Conservation (phyloP, 2,329 filamentous ascomycete genomes). For the Hymenoscyphus fructigenus region DNA sequence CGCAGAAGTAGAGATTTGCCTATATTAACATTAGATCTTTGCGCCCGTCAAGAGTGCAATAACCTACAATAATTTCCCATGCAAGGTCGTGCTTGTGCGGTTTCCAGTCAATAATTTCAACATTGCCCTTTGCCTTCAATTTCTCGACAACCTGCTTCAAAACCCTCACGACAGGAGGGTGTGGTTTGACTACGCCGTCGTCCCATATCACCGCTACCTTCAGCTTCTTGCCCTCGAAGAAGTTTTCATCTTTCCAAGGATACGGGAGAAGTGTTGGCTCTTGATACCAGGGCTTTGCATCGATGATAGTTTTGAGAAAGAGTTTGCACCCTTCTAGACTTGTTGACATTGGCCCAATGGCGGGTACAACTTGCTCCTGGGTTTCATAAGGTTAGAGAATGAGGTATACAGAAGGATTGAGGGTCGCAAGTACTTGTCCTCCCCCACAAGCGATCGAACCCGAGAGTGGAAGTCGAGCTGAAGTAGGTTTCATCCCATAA, state of each 20-base stretch:
- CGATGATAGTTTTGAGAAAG: slow-evolving; percentile 43
- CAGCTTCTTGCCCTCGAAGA: slow-evolving; percentile 44
- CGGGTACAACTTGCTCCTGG: slow-evolving; percentile 42
- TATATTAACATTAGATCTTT: slow-evolving; percentile 7
- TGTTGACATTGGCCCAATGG: slow-evolving; percentile 55
- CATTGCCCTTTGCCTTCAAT: slow-evolving; percentile 44
- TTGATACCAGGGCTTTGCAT: slow-evolving; percentile 48
- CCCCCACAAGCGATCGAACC: slow-evolving; percentile 26
- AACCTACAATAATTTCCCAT: slow-evolving; percentile 47
- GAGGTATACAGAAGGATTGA: no score
- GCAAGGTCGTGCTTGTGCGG: slow-evolving; percentile 52
- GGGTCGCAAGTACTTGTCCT: slow-evolving; percentile 13
- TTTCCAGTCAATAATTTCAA: slow-evolving; percentile 57
- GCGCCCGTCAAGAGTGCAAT: slow-evolving; percentile 9
- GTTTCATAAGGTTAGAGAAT: no score
- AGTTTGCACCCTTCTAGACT: slow-evolving; percentile 48
- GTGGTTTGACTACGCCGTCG: slow-evolving; percentile 59
- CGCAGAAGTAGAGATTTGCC: slow-evolving; percentile 52
- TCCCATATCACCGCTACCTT: slow-evolving; percentile 61
- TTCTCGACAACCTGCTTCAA: slow-evolving; percentile 54
- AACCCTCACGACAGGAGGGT: slow-evolving; percentile 58
- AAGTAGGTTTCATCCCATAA: slow-evolving; percentile 36
- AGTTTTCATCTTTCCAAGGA: slow-evolving; percentile 47
- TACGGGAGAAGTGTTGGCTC: slow-evolving; percentile 54
- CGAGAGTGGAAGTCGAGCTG: slow-evolving; percentile 27